Percentiles rank a stretch among this genome's conserved stretches.
Conservation (phyloP, 805 yeast genomes). For the Ogataea parapolymorpha region DNA sequence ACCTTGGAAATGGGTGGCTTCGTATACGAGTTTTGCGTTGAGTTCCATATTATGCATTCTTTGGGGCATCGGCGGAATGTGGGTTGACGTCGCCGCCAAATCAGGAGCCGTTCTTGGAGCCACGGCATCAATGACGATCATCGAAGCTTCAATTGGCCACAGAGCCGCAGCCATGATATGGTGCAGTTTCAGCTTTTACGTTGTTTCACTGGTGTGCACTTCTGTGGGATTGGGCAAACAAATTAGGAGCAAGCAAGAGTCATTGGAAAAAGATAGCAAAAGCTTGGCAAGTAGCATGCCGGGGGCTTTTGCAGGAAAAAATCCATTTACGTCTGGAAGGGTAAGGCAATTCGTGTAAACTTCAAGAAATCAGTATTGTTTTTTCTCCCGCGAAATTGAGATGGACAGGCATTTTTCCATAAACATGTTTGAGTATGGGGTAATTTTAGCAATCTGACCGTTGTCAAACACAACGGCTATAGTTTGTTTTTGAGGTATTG, state of each 20-base stretch:
- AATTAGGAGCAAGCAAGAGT: slow-evolving; percentile 12
- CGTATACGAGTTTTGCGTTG: slow-evolving; percentile 30
- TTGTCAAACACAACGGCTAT: neutral
- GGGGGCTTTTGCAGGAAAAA: neutral
- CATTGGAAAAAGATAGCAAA: slow-evolving; percentile 4
- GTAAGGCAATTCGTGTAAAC: slow-evolving; percentile 8
- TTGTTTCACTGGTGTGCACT: slow-evolving; percentile 39
- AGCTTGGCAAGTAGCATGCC: slow-evolving; percentile 4
- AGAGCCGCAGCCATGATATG: slow-evolving; percentile 60
- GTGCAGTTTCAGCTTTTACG: slow-evolving; percentile 51
- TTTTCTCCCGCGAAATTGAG: neutral
- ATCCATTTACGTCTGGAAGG: slow-evolving; percentile 1
- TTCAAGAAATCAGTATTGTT: neutral
- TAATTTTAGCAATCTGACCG: slow-evolving; percentile 7
- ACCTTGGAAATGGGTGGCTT: slow-evolving; percentile 37
- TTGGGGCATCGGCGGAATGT: slow-evolving; percentile 67
- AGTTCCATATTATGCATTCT: slow-evolving; percentile 39
- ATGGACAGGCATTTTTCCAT: neutral
- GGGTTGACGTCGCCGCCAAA: slow-evolving; percentile 55
- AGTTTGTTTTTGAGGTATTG: neutral
- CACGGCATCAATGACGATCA: slow-evolving; percentile 47
- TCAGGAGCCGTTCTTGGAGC: slow-evolving; percentile 43
- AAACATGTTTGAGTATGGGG: neutral
- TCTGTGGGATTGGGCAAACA: slow-evolving; percentile 36
- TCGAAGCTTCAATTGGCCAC: slow-evolving; percentile 42